Base-by-base conservation (phyloP, 225 moss, liverwort and hornwort genomes). In the Pseudisothecium myosuroides region DNA sequence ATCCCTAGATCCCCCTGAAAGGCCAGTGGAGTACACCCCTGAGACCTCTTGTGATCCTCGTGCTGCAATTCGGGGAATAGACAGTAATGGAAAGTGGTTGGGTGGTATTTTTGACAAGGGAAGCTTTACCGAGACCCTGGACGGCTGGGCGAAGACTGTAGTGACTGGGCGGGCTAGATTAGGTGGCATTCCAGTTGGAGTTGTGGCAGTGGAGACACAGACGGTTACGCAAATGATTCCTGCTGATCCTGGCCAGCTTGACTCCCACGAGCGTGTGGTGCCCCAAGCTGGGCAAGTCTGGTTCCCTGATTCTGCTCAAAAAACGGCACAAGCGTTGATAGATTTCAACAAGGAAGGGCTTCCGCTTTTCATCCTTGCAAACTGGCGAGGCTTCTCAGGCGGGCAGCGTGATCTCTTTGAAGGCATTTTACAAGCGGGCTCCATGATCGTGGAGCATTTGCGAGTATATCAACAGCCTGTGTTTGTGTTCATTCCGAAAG, bases 271-370 rank as follows among this genome's bases (percentile, higher is more conserved):
- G 91, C 94, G 97, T 54, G 95, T 99, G 22, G 96, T 99, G 66
- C 96, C 99, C 5, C 97, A 99, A 92, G 99, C 99, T 60, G 99
- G 99, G 27, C 99, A 99, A 88, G 99, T 99, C 39, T 99, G 99
- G 99, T 99, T 99, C 87, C 99, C 99, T 7, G 99, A 99, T 83
- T 99, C 99, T 6, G 99, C 99, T 36, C 91, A 95, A 7, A 99
- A 99, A 80, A 99, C 99, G 52, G 97, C 99, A 12, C 99, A 99
- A 89, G 96, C 97, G 49, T 89, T 99, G 39, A 90, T 95, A 54
- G 99, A 99, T 60, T 99, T 99, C 71, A 99, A 99, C 91, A 99
- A 97, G 89, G 99, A 99, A 84, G 99, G 99, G 11, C 93, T 99
- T 9, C 99, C 99, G 39, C 92, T 99, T 2, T 99, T 99, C 85